Evolutionary conservation across 345 rosid genomes (phyloP).

Genomic region (Populus alba): DNA sequence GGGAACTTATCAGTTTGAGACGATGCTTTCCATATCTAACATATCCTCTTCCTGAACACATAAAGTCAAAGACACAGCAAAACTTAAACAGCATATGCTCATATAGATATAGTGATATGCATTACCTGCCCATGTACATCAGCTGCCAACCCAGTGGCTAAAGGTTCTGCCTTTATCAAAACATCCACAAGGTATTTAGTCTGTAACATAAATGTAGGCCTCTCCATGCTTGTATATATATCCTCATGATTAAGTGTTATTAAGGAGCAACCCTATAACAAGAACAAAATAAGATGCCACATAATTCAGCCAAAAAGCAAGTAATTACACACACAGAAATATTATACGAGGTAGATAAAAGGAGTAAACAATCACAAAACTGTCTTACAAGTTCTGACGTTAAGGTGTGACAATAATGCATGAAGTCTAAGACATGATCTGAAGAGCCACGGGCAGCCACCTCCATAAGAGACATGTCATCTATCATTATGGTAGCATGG

Average conservation of each 20-base stretch:
- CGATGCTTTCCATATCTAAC: too few species aligned
- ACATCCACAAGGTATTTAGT: constrained; percentile 74
- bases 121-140: constrained; percentile 93
- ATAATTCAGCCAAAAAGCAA: neutral
- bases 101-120: neutral
- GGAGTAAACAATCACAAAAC: constrained; percentile 3
- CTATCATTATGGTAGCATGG: constrained; percentile 65
- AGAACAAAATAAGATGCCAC: neutral
- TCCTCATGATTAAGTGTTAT: constrained; percentile 72
- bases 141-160: constrained; percentile 86
- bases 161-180: constrained; percentile 73
- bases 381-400: constrained; percentile 68
- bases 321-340: neutral
- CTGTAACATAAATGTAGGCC: constrained; percentile 47
- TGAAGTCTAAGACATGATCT: constrained; percentile 62
- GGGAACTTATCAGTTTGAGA: neutral
- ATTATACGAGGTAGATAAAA: neutral
- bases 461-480: constrained; percentile 84
- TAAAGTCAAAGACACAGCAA: neutral
- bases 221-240: constrained; percentile 56
- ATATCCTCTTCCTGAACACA: neutral
- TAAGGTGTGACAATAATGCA: constrained; percentile 79
- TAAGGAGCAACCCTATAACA: constrained; percentile 65
- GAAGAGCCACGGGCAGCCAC: constrained; percentile 64
- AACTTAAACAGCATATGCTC: neutral